phyloP scores from a whole-genome alignment of 2,329 filamentous ascomycete genomes.

The Didymella exigua region DNA sequence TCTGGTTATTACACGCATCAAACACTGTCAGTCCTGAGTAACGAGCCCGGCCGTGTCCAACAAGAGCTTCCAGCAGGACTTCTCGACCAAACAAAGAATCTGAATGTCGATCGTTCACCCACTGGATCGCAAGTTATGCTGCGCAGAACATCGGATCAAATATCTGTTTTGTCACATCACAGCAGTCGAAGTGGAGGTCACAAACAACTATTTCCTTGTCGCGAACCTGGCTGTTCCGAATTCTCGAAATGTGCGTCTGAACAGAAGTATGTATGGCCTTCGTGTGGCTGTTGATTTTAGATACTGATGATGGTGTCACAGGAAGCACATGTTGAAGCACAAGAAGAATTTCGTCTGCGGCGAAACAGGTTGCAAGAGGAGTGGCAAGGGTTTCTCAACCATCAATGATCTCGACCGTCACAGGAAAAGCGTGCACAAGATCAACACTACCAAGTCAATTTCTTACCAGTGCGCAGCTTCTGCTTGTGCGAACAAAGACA shows the following conservation, averaged over 20 bases:
- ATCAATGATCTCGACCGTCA: conserved; percentile 83
- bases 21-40: conserved; percentile 39
- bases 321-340: conserved; percentile 77
- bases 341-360: conserved; percentile 69
- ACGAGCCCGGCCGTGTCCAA: conserved; percentile 30
- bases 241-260: conserved; percentile 45
- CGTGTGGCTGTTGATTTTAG: too few relatives aligned
- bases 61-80: conserved; percentile 30
- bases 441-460: conserved; percentile 50
- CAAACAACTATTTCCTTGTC: conserved; percentile 26
- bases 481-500: conserved; percentile 64
- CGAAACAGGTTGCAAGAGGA: conserved; percentile 60
- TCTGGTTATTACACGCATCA: conserved; percentile 43
- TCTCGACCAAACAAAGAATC: conserved; percentile 19
- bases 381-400: conserved; percentile 73
- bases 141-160: conserved; percentile 28
- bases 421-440: conserved; percentile 70
- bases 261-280: conserved; percentile 40
- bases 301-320: conserved; percentile 47
- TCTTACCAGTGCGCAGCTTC: conserved; percentile 65
- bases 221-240: conserved; percentile 23
- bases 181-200: conserved; percentile 32
- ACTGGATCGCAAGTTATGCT: conserved; percentile 24
- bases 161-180: conserved; percentile 23
- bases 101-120: conserved; percentile 24